Evolutionary conservation across 2,329 filamentous ascomycete genomes (phyloP).

Genomic region (Cladosporium sp.): DNA sequence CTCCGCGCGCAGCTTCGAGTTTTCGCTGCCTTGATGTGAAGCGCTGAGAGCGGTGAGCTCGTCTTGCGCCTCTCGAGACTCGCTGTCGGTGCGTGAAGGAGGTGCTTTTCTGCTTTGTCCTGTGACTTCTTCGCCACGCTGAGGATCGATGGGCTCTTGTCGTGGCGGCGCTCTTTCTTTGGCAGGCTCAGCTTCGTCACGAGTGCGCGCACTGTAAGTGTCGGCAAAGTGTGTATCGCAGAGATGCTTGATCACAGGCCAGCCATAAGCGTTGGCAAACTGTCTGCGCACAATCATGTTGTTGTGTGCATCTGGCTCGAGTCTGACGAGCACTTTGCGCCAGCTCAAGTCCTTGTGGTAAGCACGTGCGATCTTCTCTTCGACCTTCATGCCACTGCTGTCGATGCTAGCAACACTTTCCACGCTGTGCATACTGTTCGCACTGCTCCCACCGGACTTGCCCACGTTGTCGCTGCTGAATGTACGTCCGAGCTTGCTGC

Average conservation of each 20-base stretch:
- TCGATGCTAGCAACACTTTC: constrained; percentile 54
- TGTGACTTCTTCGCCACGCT: constrained; percentile 29
- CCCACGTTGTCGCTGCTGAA: constrained; percentile 38
- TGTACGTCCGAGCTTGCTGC: constrained; percentile 27
- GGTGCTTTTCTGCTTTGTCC: constrained; percentile 37
- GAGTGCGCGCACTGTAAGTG: constrained; percentile 59
- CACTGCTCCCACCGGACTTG: constrained; percentile 27
- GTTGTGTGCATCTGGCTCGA: constrained; percentile 97
- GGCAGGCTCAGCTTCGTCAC: constrained; percentile 64
- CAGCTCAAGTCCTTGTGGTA: constrained; percentile 90
- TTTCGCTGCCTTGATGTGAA: constrained; percentile 23
- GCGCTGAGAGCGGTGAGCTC: constrained; percentile 36
- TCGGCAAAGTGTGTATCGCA: constrained; percentile 93
- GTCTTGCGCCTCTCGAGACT: constrained; percentile 44
- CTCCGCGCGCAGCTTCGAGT: constrained; percentile 26
- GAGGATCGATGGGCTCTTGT: constrained; percentile 52
- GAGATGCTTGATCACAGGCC: constrained; percentile 93
- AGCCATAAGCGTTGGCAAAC: constrained; percentile 96
- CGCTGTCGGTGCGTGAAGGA: constrained; percentile 42
- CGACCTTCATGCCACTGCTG: constrained; percentile 74
- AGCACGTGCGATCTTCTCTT: constrained; percentile 94
- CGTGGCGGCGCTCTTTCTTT: constrained; percentile 62
- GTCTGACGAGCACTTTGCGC: constrained; percentile 92
- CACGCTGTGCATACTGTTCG: constrained; percentile 48
- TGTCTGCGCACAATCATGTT: constrained; percentile 95